Percentiles rank a stretch among this genome's conserved stretches.
phyloP scores from a whole-genome alignment of 495 filamentous ascomycete genomes.

The Amphirosellinia nigrospora region DNA sequence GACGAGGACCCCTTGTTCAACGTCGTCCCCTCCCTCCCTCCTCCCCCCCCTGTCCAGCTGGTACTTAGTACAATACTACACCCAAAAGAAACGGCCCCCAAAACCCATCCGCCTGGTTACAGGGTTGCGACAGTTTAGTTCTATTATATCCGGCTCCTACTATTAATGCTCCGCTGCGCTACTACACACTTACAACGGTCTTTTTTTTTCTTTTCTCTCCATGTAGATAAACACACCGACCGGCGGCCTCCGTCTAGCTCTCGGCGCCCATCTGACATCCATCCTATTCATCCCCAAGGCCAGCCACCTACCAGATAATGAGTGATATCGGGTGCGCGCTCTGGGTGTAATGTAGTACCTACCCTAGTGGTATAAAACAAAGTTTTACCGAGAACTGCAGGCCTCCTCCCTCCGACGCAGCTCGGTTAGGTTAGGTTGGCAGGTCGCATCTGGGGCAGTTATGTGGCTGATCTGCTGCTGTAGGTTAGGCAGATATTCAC shows the following conservation, averaged over 20 bases:
- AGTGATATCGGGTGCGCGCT: background rate
- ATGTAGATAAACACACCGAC: conserved; percentile 5
- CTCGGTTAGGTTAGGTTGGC: background rate
- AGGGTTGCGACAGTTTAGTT: background rate
- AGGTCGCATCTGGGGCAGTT: background rate
- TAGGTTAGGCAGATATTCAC: background rate
- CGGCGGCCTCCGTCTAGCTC: conserved; percentile 22
- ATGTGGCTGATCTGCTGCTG: background rate
- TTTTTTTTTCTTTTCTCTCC: background rate
- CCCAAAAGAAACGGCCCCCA: background rate
- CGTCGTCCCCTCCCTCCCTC: background rate
- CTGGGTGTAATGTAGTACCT: background rate
- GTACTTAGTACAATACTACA: too few species aligned
- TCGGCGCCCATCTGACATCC: conserved; percentile 19
- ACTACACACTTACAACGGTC: background rate
- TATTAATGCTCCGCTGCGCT: background rate
- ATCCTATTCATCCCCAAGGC: too few species aligned
- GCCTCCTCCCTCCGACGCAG: background rate
- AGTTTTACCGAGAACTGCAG: background rate
- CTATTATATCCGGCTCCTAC: background rate
- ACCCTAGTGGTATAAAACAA: background rate
- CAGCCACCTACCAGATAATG: background rate
- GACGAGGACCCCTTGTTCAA: background rate
- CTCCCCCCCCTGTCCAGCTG: conserved; percentile 9
- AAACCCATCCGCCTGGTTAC: conserved; percentile 10